Base-by-base conservation (phyloP, 2,329 filamentous ascomycete species). In the Colletotrichum eleusines region DNA sequence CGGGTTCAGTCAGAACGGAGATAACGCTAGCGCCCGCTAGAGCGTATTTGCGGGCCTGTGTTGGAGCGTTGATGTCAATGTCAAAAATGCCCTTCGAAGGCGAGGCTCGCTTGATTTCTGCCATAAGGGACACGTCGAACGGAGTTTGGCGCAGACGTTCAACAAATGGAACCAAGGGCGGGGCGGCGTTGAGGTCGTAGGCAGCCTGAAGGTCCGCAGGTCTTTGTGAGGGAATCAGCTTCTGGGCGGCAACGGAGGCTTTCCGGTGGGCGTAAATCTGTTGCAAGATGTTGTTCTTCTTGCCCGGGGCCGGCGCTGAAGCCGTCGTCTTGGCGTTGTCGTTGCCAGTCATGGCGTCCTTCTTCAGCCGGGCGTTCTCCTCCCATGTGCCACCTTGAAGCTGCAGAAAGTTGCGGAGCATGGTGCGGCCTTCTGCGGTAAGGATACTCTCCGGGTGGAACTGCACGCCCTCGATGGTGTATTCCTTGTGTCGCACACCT, bases 371-470 rank as follows among this genome's bases (percentile, higher is more conserved):
- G 66, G 91, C 87, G 76, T 95, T 95, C 77, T 95, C 94, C 62
- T 88, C 88, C 96, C 96, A 99, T 58, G 94, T 98, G 31, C 96
- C 96, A 26, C 94, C 93, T 75, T 91, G 93, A 87, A 97, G 91
- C 69, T 87, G 87, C 71, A 99, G 83, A 80, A 99, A 99, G 81
- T 98, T 99, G 78, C 90, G 91, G 78, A 99, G 89, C 93, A 99
- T 98, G 44, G 88, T 83, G 44, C 95, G 91, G 4, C 97, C 96
- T 69, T 96, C 90, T 55, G 92, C 94, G 0, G 95, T 98, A 62
- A 99, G 84, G 69, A 99, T 99, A 79, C 95, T 98, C 82, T 99
- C 96, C 0, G 96, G 96, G 76, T 99, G 96, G 76, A 98, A 99
- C 78, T 99, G 96, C 20, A 99, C 96, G 50, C 95, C 96, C 80